Evolutionary conservation across 2,329 filamentous ascomycete species (phyloP).

Genomic region (Cercospora sesami): DNA sequence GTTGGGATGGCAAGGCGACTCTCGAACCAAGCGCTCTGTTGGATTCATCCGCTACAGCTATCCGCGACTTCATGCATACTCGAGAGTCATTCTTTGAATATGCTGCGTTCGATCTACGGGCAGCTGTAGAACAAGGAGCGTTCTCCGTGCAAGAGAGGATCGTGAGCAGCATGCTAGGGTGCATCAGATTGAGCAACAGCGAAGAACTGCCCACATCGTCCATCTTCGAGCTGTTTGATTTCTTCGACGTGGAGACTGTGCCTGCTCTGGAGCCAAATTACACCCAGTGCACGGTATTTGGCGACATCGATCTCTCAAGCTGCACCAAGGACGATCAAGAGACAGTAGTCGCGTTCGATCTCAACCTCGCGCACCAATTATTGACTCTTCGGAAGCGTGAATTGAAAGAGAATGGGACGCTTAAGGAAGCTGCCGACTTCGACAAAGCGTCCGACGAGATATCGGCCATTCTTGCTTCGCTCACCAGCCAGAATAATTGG

Average conservation of each 20-base stretch:
- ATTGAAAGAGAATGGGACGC: slow-evolving; percentile 47
- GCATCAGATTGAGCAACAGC: slow-evolving; percentile 65
- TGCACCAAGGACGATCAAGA: slow-evolving; percentile 64
- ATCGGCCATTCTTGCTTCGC: slow-evolving; percentile 59
- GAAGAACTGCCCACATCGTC: slow-evolving; percentile 68
- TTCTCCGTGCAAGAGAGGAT: slow-evolving; percentile 56
- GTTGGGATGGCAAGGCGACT: slow-evolving; percentile 71
- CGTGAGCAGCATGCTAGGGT: slow-evolving; percentile 70
- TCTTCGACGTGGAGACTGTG: slow-evolving; percentile 66
- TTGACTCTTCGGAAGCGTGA: slow-evolving; percentile 69
- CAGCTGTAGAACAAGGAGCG: slow-evolving; percentile 49
- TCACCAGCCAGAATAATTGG: slow-evolving; percentile 64
- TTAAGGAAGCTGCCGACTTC: slow-evolving; percentile 37
- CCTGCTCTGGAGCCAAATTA: slow-evolving; percentile 49
- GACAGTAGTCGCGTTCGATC: slow-evolving; percentile 62
- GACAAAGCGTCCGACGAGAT: slow-evolving; percentile 59
- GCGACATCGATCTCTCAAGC: slow-evolving; percentile 65
- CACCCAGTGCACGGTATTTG: slow-evolving; percentile 56
- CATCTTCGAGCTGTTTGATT: slow-evolving; percentile 92
- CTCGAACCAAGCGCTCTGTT: slow-evolving; percentile 66
- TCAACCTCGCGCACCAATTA: slow-evolving; percentile 71
- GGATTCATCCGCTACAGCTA: slow-evolving; percentile 64
- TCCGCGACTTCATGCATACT: slow-evolving; percentile 75
- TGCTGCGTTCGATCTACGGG: slow-evolving; percentile 78
- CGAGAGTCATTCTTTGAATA: slow-evolving; percentile 82